Conservation (phyloP, 768 basidiomycete species). For the Leccinum uliginosum region DNA sequence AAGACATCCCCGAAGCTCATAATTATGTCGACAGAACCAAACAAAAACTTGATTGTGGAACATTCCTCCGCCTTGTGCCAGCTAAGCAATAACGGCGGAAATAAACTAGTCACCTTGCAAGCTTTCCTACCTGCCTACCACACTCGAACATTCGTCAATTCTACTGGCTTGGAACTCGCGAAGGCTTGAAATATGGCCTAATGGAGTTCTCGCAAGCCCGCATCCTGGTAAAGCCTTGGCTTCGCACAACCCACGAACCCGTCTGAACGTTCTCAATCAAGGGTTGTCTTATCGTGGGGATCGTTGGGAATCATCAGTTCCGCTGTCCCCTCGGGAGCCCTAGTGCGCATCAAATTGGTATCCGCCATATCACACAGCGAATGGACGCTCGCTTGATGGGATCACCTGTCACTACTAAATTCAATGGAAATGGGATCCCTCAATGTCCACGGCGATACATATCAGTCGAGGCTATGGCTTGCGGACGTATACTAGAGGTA, state of each 20-base stretch:
- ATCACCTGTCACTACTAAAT: slow-evolving; percentile 5
- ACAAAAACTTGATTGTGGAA: slow-evolving; percentile 6
- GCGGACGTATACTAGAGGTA: slow-evolving; percentile 3
- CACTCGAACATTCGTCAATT: slow-evolving; percentile 3
- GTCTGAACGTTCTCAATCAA: slow-evolving; percentile 1
- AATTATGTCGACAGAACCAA: slow-evolving; percentile 23
- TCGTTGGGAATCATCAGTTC: not conserved
- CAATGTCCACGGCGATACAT: slow-evolving; percentile 3
- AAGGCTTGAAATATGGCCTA: not conserved
- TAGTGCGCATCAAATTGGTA: slow-evolving; percentile 2
- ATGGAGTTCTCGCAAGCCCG: not conserved
- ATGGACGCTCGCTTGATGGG: not conserved
- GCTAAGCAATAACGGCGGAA: slow-evolving; percentile 6
- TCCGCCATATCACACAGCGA: slow-evolving; percentile 2
- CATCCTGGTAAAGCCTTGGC: slow-evolving; percentile 8
- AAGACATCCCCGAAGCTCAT: slow-evolving; percentile 5
- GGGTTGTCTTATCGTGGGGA: slow-evolving; percentile 12
- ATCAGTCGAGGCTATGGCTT: slow-evolving; percentile 17
- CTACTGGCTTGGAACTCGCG: not conserved
- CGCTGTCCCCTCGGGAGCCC: not conserved
- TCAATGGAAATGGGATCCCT: not conserved
- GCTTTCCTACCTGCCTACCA: not conserved
- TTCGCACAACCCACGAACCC: not conserved
- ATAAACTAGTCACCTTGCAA: slow-evolving; percentile 1
- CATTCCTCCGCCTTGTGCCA: slow-evolving; percentile 1